Percentiles rank a stretch among this genome's conserved stretches.
Evolutionary conservation across 148 eudicot species (phyloP).

Genomic region (Hydrangea macrophylla): DNA sequence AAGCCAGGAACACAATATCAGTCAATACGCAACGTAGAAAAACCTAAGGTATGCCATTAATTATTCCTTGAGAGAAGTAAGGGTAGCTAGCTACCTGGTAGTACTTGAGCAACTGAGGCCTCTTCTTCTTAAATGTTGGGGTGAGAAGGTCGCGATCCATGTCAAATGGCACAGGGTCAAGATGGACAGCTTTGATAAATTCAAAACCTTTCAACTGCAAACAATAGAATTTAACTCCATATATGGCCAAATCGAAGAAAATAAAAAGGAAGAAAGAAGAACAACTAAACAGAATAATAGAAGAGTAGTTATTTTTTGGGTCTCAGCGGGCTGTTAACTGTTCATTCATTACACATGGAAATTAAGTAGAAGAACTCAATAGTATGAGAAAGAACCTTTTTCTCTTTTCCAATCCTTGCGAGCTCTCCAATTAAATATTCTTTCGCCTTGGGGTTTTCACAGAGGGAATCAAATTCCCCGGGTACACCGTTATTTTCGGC

Average conservation of each 20-base stretch:
- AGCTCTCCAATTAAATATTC: conserved; percentile 69
- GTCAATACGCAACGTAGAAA: background rate
- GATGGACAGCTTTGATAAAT: conserved; percentile 65
- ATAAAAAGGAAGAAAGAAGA: background rate
- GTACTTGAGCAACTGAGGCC: conserved; percentile 77
- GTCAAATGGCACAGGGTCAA: conserved; percentile 76
- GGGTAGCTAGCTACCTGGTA: conserved; percentile 53
- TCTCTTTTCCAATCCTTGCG: conserved; percentile 59
- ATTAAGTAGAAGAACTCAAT: background rate
- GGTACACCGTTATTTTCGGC: conserved; percentile 49
- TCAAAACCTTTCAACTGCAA: conserved; percentile 84
- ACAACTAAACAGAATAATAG: background rate
- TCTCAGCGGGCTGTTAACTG: background rate
- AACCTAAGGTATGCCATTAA: background rate
- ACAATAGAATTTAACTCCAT: background rate
- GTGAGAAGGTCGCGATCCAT: conserved; percentile 80
- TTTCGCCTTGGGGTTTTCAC: conserved; percentile 66
- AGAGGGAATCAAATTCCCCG: conserved; percentile 61
- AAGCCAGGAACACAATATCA: background rate
- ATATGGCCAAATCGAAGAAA: background rate
- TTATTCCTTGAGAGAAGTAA: conserved; percentile 4
- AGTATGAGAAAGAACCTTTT: conserved; percentile 55
- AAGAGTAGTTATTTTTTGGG: background rate
- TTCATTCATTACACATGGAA: background rate
- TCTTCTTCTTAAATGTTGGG: conserved; percentile 76